Conservation (phyloP, 225 moss, liverwort and hornwort genomes). For the Anthoceros angustus region DNA sequence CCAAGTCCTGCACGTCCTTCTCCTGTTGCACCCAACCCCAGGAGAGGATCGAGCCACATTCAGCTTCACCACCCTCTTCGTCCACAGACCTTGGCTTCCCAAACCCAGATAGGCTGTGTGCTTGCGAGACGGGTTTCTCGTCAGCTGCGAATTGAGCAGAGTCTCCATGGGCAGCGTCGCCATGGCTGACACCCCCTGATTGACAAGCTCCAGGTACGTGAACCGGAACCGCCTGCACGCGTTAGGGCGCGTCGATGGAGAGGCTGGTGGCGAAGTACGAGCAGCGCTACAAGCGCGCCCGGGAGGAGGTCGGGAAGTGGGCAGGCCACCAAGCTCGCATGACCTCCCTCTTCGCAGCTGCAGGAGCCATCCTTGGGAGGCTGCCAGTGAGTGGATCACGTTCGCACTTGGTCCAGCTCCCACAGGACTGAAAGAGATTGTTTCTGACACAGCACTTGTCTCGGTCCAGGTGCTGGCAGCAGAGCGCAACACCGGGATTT, state of each 20-base stretch:
- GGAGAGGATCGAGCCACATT: too few species aligned
- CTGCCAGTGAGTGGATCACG: slow-evolving; percentile 28
- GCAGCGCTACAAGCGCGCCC: slow-evolving; percentile 55
- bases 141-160: too few species aligned
- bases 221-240: not conserved
- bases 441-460: not conserved
- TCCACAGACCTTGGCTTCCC: too few species aligned
- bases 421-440: not conserved
- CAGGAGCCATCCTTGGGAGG: slow-evolving; percentile 57
- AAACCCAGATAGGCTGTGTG: too few species aligned
- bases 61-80: too few species aligned
- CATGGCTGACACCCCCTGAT: too few species aligned
- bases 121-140: too few species aligned
- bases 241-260: slow-evolving; percentile 27
- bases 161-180: too few species aligned
- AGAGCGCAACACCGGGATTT: slow-evolving; percentile 44
- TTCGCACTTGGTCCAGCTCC: not conserved
- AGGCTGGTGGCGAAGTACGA: slow-evolving; percentile 68
- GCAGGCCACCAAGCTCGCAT: slow-evolving; percentile 37
- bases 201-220: too few species aligned
- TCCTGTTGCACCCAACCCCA: too few species aligned
- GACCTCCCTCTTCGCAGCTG: slow-evolving; percentile 42
- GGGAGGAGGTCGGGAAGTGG: slow-evolving; percentile 53
- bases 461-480: slow-evolving; percentile 30
- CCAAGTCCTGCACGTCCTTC: too few species aligned